Evolutionary conservation across 2,329 filamentous ascomycete genomes (phyloP).

Genomic region (Pseudocercospora cruenta): DNA sequence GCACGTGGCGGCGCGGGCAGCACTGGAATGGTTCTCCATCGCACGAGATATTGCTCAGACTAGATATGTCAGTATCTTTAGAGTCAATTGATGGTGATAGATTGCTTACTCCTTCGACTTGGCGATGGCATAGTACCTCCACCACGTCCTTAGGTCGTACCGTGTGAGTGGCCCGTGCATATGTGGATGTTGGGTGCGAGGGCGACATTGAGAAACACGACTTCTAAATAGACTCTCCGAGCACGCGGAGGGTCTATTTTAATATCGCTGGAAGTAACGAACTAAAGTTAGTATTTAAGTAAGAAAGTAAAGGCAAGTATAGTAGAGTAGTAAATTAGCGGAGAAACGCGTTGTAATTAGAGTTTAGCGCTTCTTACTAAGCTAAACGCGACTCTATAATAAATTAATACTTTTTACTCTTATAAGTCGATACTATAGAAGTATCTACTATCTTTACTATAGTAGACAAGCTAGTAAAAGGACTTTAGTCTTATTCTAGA

Average conservation of each 20-base stretch:
- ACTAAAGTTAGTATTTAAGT: not conserved
- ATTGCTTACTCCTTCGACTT: slow-evolving; percentile 32
- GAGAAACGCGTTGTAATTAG: slow-evolving; percentile 8
- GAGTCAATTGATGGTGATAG: not conserved
- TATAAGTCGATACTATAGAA: not conserved
- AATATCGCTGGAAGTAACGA: not conserved
- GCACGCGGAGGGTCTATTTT: not conserved
- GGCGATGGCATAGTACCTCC: slow-evolving; percentile 35
- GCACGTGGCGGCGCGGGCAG: slow-evolving; percentile 23
- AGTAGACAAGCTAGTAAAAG: not conserved
- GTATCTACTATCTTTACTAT: not conserved
- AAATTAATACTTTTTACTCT: not conserved
- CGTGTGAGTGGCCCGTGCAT: slow-evolving; percentile 28
- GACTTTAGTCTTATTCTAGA: not conserved
- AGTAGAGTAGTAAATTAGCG: not conserved
- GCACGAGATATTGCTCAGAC: slow-evolving; percentile 49
- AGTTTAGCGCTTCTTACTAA: slow-evolving; percentile 1
- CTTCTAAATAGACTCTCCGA: not conserved
- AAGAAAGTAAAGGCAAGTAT: not conserved
- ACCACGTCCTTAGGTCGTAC: slow-evolving; percentile 29
- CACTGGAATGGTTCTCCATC: slow-evolving; percentile 40
- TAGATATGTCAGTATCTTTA: slow-evolving; percentile 16
- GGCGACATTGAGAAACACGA: slow-evolving; percentile 14
- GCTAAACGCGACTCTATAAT: not conserved
- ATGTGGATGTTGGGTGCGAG: slow-evolving; percentile 1